These are phyloP conservation scores for Aspergillus sp. DNA, from an alignment of 2,329 filamentous ascomycete genomes.

Conservation along the genomic window DNA sequence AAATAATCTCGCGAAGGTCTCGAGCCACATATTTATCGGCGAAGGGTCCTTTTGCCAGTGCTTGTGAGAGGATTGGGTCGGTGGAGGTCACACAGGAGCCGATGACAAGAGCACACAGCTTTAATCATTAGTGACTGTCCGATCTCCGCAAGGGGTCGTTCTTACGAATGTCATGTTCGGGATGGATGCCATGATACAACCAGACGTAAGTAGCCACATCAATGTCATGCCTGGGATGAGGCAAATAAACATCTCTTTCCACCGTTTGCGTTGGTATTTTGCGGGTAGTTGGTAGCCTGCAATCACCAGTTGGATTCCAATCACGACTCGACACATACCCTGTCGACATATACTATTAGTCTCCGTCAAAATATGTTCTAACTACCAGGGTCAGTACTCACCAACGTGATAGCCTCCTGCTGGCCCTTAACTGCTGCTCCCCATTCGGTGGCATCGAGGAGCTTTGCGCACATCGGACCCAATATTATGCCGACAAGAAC, in stretches of 20 bases:
- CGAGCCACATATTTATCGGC: slow-evolving; percentile 5
- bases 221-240: slow-evolving; percentile 3
- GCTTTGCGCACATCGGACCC: not conserved
- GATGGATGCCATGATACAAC: slow-evolving; percentile 2
- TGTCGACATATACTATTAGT: not conserved
- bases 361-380: not conserved
- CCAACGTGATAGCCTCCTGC: slow-evolving; percentile 1
- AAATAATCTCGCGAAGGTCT: slow-evolving; percentile 4
- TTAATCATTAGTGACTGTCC: not conserved
- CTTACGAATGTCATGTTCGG: slow-evolving; percentile 2
- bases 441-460: slow-evolving; percentile 4
- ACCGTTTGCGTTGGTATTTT: slow-evolving; percentile 2
- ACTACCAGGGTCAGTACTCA: not conserved
- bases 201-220: slow-evolving; percentile 4
- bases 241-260: slow-evolving; percentile 7
- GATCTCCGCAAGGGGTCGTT: not conserved
- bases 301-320: slow-evolving; percentile 3
- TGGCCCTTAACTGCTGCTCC: slow-evolving; percentile 1
- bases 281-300: slow-evolving; percentile 4
- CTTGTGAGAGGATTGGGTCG: slow-evolving; percentile 5
- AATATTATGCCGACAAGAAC: slow-evolving; percentile 2
- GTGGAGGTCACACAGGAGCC: slow-evolving; percentile 4
- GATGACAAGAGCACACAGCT: slow-evolving; percentile 2
- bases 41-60: slow-evolving; percentile 5
- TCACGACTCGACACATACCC: slow-evolving; percentile 3